phyloP scores from a whole-genome alignment of 306 rosid genomes.

The Prosopis cineraria region DNA sequence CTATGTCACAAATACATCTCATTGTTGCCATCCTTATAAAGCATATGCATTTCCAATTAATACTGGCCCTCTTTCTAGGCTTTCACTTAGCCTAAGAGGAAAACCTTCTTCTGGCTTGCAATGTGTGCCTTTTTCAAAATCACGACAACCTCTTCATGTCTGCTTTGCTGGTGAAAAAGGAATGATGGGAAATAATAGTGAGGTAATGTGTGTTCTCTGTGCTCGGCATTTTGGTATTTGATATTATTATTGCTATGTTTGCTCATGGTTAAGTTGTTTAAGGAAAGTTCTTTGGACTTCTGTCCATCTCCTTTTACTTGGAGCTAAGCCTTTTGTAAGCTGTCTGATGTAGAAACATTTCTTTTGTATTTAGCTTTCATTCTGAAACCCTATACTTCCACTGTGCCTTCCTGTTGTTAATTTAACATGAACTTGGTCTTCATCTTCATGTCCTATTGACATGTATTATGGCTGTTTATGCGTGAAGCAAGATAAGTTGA shows the following conservation, averaged over 20 bases:
- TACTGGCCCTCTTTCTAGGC: constrained; percentile 30
- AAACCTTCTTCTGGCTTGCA: constrained; percentile 35
- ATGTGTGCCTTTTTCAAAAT: constrained; percentile 39
- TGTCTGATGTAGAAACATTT: neutral
- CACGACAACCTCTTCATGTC: constrained; percentile 39
- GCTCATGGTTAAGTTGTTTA: neutral
- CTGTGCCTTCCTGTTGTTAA: neutral
- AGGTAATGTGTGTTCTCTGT: constrained; percentile 41
- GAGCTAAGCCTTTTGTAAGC: constrained; percentile 1
- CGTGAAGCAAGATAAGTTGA: neutral
- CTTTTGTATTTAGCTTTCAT: neutral
- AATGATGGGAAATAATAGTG: constrained; percentile 48
- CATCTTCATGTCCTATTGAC: neutral
- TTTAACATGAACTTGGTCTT: neutral
- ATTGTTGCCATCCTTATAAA: constrained; percentile 26
- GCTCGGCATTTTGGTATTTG: constrained; percentile 1
- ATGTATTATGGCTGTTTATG: neutral
- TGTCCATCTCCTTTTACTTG: neutral
- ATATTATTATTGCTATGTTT: constrained; percentile 17
- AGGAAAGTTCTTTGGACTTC: constrained; percentile 16
- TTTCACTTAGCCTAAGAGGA: constrained; percentile 2
- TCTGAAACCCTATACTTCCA: neutral
- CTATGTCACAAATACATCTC: constrained; percentile 19
- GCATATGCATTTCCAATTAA: constrained; percentile 7
- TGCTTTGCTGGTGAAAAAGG: constrained; percentile 62